Base-by-base conservation (phyloP, 2,329 filamentous ascomycete genomes). In the Stagonosporopsis cucurbitacearum region DNA sequence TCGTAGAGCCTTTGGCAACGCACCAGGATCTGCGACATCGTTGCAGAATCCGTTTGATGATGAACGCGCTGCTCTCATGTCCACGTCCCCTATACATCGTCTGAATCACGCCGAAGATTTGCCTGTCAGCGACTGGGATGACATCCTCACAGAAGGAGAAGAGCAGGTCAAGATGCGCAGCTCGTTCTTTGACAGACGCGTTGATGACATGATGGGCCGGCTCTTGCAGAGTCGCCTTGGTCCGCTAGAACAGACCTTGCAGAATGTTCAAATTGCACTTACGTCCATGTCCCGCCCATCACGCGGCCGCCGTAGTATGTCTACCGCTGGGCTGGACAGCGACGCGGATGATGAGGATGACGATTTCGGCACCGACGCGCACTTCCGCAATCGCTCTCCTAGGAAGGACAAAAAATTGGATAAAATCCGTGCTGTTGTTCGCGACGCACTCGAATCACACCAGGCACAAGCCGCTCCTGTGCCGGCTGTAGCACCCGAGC, bases 311-410 rank as follows among this genome's bases (percentile, higher is more conserved):
- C 85, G 87, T 64, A 91, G 88, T 72, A 76, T 86, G 36, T 93
- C 90, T 42, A 85, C 81, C n/a, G 74, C 92, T 26, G 78, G 81
- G 3, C 82, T 85, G 43, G 87, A 96, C 56, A 97, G 94, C 71
- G 95, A 98, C 77, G 94, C 95, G 11, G 94, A 98, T 72, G 93
- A 96, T 59, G 92, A 96, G 70, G 93, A 96, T 63, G 92, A 96
- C 20, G 90, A 84, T 35, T 77, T 80, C 37, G 79, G 78, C 67
- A 88, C 67, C 15, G 53, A 75, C 71, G 65, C 56, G 78, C 82
- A 59, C 82, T 86, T 71, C 51, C 87, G 91, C 47, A 89, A 90
- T 6, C 82, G 88, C 64, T 97, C 93, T 64, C 91, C 92, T 17
- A 84, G 86, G 54, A 85, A 88, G 58, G 92, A 96, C 69, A 88